Percentiles rank a stretch among this genome's conserved stretches.
Evolutionary conservation across 495 filamentous ascomycete species (phyloP).

Genomic region (Geoglossum glabrum): DNA sequence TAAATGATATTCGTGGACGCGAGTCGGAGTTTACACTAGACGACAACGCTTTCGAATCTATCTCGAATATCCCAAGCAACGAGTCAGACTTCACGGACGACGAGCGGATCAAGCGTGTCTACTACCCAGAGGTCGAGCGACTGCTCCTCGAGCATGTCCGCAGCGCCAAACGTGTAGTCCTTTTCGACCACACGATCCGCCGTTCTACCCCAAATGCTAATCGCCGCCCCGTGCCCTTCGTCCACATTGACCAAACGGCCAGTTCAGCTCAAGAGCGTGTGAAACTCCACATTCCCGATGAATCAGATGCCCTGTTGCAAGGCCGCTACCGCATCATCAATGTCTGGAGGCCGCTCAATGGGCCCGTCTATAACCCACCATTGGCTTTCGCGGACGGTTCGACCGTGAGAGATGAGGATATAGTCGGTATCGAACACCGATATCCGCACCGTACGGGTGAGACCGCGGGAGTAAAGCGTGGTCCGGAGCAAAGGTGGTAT

Average conservation of each 20-base stretch:
- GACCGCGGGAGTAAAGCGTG: constrained; percentile 50
- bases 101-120: constrained; percentile 37
- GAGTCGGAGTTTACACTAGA: constrained; percentile 47
- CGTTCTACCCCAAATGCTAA: constrained; percentile 28
- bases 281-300: constrained; percentile 33
- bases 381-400: constrained; percentile 48
- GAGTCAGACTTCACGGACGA: constrained; percentile 44
- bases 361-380: constrained; percentile 47
- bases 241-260: constrained; percentile 71
- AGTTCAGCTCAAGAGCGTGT: constrained; percentile 44
- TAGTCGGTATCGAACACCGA: constrained; percentile 54
- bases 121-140: constrained; percentile 66
- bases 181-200: constrained; percentile 89
- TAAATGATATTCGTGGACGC: constrained; percentile 46
- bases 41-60: constrained; percentile 47
- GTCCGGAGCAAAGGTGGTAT: constrained; percentile 43
- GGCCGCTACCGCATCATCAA: constrained; percentile 61
- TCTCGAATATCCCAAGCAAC: constrained; percentile 28
- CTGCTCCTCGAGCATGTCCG: constrained; percentile 42
- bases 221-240: constrained; percentile 44
- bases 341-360: constrained; percentile 65
- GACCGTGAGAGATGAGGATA: constrained; percentile 37
- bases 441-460: constrained; percentile 54
- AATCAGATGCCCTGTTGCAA: constrained; percentile 34
- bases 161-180: constrained; percentile 37